Evolutionary conservation across 306 rosid genomes (phyloP).

Genomic region (Hylodesmum podocarpum): DNA sequence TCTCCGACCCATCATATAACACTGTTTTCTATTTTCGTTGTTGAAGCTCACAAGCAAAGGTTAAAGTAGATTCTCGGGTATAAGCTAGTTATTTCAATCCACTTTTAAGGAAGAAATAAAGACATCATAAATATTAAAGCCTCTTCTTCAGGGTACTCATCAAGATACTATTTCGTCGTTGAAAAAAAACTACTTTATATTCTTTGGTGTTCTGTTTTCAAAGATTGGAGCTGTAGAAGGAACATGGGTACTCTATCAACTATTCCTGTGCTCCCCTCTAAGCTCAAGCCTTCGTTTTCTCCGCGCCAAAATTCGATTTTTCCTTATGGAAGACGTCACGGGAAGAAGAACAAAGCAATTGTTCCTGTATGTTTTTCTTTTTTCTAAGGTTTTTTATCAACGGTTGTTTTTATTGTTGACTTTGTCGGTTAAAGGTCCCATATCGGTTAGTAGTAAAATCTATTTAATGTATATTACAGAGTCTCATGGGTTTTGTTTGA

Average conservation of each 20-base stretch:
- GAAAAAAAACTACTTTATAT: not conserved
- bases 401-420: not conserved
- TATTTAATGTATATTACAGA: no score
- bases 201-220: conserved; percentile 17
- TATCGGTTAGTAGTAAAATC: no score
- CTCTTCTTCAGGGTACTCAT: not conserved
- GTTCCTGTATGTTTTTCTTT: conserved; percentile 52
- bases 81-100: not conserved
- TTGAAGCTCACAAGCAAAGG: conserved; percentile 14
- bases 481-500: conserved; percentile 23
- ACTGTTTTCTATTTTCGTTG: not conserved
- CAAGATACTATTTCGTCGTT: not conserved
- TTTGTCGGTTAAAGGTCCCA: no score
- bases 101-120: no score
- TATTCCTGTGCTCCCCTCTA: conserved; percentile 54
- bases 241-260: conserved; percentile 59
- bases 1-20: not conserved
- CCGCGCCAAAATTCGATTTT: conserved; percentile 28
- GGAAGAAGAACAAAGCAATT: conserved; percentile 50
- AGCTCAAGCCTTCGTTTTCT: conserved; percentile 45
- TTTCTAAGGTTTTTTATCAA: not conserved
- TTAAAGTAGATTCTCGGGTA: conserved; percentile 28
- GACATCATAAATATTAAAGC: not conserved
- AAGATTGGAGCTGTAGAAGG: conserved; percentile 21
- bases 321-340: conserved; percentile 31